Percentiles rank a stretch among this genome's conserved stretches.
Conservation (phyloP, 805 yeast genomes). For the Cyberlindnera nakhonratchasimensis region DNA sequence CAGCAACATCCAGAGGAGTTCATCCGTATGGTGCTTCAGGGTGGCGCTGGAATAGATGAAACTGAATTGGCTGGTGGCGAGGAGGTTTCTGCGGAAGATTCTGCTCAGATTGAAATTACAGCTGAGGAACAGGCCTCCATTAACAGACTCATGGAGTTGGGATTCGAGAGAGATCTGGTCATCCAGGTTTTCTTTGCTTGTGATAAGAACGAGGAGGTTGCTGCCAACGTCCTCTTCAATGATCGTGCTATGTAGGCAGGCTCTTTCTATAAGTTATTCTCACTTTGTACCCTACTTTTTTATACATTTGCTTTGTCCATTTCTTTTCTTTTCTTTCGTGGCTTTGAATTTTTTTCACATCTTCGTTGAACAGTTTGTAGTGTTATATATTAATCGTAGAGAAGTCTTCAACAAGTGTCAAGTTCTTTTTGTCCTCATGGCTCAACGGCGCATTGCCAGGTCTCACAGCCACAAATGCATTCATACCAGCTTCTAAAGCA, state of each 20-base stretch:
- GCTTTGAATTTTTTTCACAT: not conserved
- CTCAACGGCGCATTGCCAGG: constrained; percentile 67
- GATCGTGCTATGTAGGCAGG: constrained; percentile 40
- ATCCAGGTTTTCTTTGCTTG: constrained; percentile 96
- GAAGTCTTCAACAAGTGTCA: constrained; percentile 31
- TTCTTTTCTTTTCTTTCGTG: not conserved
- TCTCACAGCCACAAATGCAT: constrained; percentile 55
- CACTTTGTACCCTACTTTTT: not conserved
- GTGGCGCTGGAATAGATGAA: constrained; percentile 26
- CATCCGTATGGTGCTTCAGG: constrained; percentile 65
- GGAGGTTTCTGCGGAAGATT: constrained; percentile 33
- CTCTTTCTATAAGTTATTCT: not conserved
- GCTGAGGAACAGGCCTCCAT: constrained; percentile 89
- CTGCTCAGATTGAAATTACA: constrained; percentile 57
- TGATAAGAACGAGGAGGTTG: constrained; percentile 94
- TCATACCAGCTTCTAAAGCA: constrained; percentile 62
- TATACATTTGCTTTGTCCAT: not conserved
- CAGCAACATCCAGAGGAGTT: constrained; percentile 89
- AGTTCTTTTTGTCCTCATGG: constrained; percentile 31
- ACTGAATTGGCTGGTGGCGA: constrained; percentile 34
- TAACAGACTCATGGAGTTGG: constrained; percentile 82
- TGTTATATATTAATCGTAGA: constrained; percentile 19
- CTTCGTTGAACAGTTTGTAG: not conserved
- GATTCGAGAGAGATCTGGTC: constrained; percentile 84
- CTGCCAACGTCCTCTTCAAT: constrained; percentile 86